Evolutionary conservation across 345 rosid species (phyloP).

Genomic region (Boechera stricta): DNA sequence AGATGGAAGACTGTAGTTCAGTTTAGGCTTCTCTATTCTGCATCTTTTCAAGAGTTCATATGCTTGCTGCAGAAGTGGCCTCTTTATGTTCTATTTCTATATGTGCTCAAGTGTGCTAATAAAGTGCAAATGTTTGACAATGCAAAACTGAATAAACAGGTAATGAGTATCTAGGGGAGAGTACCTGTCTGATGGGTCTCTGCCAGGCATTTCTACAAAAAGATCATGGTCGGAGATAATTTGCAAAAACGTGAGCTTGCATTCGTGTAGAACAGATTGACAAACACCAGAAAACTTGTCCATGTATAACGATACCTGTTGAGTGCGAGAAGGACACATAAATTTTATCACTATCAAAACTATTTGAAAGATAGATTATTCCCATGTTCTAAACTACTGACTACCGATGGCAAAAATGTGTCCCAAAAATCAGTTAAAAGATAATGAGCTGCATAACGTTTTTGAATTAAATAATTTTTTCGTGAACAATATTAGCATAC

Average conservation of each 20-base stretch:
- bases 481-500: slow-evolving; percentile 22
- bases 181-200: slow-evolving; percentile 99
- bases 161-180: slow-evolving; percentile 11
- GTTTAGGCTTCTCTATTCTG: slow-evolving; percentile 26
- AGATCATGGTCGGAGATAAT: slow-evolving; percentile 97
- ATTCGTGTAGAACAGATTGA: slow-evolving; percentile 91
- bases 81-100: slow-evolving; percentile 12
- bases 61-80: slow-evolving; percentile 33
- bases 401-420: slow-evolving; percentile 18
- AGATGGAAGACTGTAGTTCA: slow-evolving; percentile 21
- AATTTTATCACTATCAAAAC: slow-evolving; percentile 20
- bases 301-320: slow-evolving; percentile 94
- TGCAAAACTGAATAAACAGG: slow-evolving; percentile 23
- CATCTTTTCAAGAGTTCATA: slow-evolving; percentile 13
- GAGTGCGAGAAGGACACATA: slow-evolving; percentile 22
- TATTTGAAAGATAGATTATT: slow-evolving; percentile 15
- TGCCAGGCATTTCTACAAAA: slow-evolving; percentile 99
- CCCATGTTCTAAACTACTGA: slow-evolving; percentile 25
- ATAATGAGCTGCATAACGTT: slow-evolving; percentile 25
- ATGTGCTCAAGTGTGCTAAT: slow-evolving; percentile 9
- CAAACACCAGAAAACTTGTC: slow-evolving; percentile 99
- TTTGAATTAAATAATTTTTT: neutral
- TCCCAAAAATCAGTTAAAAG: slow-evolving; percentile 21
- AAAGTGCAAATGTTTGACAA: slow-evolving; percentile 17
- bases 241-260: slow-evolving; percentile 96